phyloP scores from a whole-genome alignment of 768 basidiomycete genomes.

The Calocybe cyanea region DNA sequence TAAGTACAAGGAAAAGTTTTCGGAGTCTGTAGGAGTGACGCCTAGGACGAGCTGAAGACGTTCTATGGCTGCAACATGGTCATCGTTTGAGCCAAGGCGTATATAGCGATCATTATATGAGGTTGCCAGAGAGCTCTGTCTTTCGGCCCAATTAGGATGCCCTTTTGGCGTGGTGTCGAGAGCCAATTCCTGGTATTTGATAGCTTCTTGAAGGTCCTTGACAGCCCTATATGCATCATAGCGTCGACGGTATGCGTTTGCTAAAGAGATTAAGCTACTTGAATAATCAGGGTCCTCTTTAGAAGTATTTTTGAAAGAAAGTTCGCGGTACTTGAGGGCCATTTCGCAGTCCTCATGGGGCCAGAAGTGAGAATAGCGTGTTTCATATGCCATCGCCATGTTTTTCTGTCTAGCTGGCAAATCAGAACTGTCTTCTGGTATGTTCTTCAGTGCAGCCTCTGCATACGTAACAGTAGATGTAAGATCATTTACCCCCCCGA shows the following conservation, averaged over 20 bases:
- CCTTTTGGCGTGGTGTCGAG: background rate
- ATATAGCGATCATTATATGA: background rate
- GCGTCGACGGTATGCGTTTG: background rate
- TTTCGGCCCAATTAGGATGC: background rate
- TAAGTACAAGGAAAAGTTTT: too few species aligned
- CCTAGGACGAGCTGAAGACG: too few species aligned
- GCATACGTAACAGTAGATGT: background rate
- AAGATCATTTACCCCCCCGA: too few species aligned
- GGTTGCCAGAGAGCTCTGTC: background rate
- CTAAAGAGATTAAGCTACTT: background rate
- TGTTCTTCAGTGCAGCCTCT: constrained; percentile 1
- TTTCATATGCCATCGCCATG: background rate
- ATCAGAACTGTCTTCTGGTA: constrained; percentile 4
- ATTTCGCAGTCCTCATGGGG: background rate
- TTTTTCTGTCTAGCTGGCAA: background rate
- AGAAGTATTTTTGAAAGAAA: background rate
- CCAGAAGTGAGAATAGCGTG: background rate
- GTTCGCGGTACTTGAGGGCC: background rate
- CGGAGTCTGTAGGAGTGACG: too few species aligned
- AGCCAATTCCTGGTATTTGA: background rate
- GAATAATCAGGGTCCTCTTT: background rate
- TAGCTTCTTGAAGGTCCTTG: constrained; percentile 1
- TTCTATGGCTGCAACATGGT: too few species aligned
- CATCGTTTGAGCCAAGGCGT: constrained; percentile 1
- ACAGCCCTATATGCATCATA: background rate